phyloP scores from a whole-genome alignment of 2,329 filamentous ascomycete genomes.

The Conoideocrella luteorostrata region DNA sequence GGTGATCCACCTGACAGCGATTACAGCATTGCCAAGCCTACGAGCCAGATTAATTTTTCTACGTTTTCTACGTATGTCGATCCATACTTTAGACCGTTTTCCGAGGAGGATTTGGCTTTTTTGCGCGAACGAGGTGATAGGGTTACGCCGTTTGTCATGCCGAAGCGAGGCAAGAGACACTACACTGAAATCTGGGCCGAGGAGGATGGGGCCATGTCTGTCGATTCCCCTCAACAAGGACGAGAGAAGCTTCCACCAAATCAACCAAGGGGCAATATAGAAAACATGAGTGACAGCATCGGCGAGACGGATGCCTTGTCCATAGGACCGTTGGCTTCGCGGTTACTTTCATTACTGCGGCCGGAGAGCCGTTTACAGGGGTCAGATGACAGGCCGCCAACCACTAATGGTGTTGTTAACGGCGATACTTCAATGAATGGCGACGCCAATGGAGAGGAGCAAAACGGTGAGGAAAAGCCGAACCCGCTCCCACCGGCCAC shows the following conservation, averaged over 20 bases:
- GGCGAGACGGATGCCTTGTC: conserved; percentile 86
- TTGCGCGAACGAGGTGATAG: conserved; percentile 85
- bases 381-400: conserved; percentile 51
- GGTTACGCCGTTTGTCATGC: conserved; percentile 75
- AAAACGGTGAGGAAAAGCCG: conserved; percentile 29
- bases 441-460: conserved; percentile 32
- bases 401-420: conserved; percentile 44
- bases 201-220: conserved; percentile 74
- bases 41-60: conserved; percentile 86
- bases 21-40: conserved; percentile 89
- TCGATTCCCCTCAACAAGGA: conserved; percentile 58
- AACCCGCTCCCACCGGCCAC: conserved; percentile 59
- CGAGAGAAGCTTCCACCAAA: conserved; percentile 68
- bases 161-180: conserved; percentile 73
- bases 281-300: conserved; percentile 80
- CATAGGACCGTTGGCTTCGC: conserved; percentile 75
- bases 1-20: conserved; percentile 89
- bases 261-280: conserved; percentile 76
- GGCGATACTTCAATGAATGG: conserved; percentile 52
- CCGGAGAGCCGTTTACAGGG: conserved; percentile 59
- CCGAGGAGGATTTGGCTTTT: conserved; percentile 91
- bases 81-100: conserved; percentile 81
- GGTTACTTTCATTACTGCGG: conserved; percentile 73
- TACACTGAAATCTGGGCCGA: conserved; percentile 92
- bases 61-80: conserved; percentile 93